Evolutionary conservation across 371 early-diverging fungal genomes (phyloP), one percentile per base, ranked within the genome.

Genomic region (Syncephalis plumigaleata): DNA sequence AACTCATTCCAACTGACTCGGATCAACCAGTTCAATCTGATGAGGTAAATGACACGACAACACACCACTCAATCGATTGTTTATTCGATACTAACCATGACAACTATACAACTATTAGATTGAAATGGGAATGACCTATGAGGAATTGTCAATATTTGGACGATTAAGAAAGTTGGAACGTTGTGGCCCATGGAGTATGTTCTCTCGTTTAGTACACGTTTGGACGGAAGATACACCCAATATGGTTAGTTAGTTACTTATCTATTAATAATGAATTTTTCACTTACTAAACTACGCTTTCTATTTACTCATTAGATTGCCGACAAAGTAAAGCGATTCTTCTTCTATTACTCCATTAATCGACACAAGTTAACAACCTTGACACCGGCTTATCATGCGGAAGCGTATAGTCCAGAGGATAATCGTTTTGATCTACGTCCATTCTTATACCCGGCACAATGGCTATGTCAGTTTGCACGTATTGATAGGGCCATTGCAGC

Each of bases 51-150:
- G n/a, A n/a, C n/a, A n/a, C n/a, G n/a, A n/a, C n/a, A n/a, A n/a
- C n/a, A n/a, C n/a, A n/a, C n/a, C n/a, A n/a, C n/a, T n/a, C n/a
- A n/a, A n/a, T n/a, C n/a, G n/a, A n/a, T n/a, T n/a, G n/a, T n/a
- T n/a, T n/a, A n/a, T n/a, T n/a, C n/a, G n/a, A n/a, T n/a, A n/a
- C n/a, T n/a, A n/a, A n/a, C n/a, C n/a, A n/a, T 31, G 11, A 31
- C 31, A 31, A 31, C 45, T 18, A 31, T 39, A 37, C 17, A 25
- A 36, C 7, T 25, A 23, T 9, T 39, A 76, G 63, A 76, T 63
- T 11, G 97, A 96, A 52, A 96, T 98, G 97, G 93, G 92, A 5
- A 91, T 98, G 92, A 79, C 89, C 7, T 98, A 96, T 59, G 76
- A 77, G 15, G 96, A 96, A 49, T 68, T 98, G 0, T 84, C 91